Evolutionary conservation across 192 early-diverging fungal species (phyloP), one percentile per base, ranked within the genome.

Genomic region (Coemansia guatemalensis): DNA sequence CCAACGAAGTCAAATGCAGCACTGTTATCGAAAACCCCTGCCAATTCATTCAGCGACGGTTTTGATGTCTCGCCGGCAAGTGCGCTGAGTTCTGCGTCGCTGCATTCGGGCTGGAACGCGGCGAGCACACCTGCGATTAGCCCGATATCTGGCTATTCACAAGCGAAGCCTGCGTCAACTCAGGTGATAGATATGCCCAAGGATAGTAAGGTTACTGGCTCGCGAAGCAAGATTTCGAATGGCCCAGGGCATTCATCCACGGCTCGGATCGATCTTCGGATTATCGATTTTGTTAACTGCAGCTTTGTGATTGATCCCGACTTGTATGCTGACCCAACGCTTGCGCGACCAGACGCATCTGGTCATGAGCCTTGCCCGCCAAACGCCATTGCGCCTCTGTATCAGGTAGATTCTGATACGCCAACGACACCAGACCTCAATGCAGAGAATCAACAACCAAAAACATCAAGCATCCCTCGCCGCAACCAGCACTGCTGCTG

Each of bases 241-340:
- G 39, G 2, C 23, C 25, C 41, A 11, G 26, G 54, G 2, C 53
- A 30, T 7, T 24, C 53, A 5, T 29, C 11, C 6, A 51, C 64
- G 8, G 64, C 62, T 17, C 82, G 85, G 24, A 90, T 92, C 8
- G 89, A 95, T 62, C 71, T 99, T 29, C 88, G 89, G 49, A 94
- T 99, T 75, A 99, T 99, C 65, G 97, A 99, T 69, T 99, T 99
- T 81, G 93, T 94, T 9, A 90, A 98, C 61, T 95, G 93, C 65
- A 86, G 93, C 63, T 83, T 76, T 73, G 76, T 76, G n/a, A 50
- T 73, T 29, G 82, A 84, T 50, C 85, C 83, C 24, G 84, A 89
- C 27, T 55, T 71, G 39, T 69, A 69, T 47, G 69, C 73, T 1
- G 68, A 73, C 32, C 73, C 76, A 4, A 79, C 76, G 8, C 63